Evolutionary conservation across 2,329 filamentous ascomycete genomes (phyloP), one percentile per base, ranked within the genome.

Genomic region (Claviceps sp.): DNA sequence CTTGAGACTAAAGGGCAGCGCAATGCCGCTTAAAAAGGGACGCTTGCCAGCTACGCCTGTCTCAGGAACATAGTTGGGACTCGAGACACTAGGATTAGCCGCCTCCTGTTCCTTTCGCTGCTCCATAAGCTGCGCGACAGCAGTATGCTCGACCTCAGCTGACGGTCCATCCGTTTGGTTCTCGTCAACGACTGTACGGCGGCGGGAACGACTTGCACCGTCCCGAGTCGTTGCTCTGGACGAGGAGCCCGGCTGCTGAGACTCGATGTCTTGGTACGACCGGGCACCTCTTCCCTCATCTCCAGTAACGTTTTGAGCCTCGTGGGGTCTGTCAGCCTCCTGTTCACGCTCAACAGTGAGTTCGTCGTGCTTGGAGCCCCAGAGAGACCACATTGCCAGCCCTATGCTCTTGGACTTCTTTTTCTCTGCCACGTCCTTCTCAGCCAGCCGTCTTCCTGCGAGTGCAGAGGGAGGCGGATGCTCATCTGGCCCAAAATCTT

Each of bases 301-400:
- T 1, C 61, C 63, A 4, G 65, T 69, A 1, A 70, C 68, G 44
- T 62, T 57, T 26, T 60, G 57, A 1, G 57, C 53, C 18, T 61
- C 62, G 2, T 63, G 60, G 26, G 65, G 60, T 53, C 68, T 66
- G 2, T 74, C 72, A 1, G 74, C 74, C 56, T 75, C 73, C 50
- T 76, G 65, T 62, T 83, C 79, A 3, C 79, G 71, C 47, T 73
- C 70, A 3, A 94, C 75, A 0, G 85, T 86, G 55, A 75, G 75
- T 65, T 91, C 79, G 63, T 97, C 93, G 62, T 96, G 89, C 63
- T 87, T 94, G 46, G 85, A 90, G 14, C 88, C 89, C 86, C 89
- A 94, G 1, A 84, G 73, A 48, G 82, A 86, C 91, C 91, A 97
- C 57, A 96, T 70, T 2, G 83, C 80, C 65, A 96, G 72, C 7